Base-by-base conservation (phyloP, 2,329 filamentous ascomycete genomes). In the Beauveria sp. region DNA sequence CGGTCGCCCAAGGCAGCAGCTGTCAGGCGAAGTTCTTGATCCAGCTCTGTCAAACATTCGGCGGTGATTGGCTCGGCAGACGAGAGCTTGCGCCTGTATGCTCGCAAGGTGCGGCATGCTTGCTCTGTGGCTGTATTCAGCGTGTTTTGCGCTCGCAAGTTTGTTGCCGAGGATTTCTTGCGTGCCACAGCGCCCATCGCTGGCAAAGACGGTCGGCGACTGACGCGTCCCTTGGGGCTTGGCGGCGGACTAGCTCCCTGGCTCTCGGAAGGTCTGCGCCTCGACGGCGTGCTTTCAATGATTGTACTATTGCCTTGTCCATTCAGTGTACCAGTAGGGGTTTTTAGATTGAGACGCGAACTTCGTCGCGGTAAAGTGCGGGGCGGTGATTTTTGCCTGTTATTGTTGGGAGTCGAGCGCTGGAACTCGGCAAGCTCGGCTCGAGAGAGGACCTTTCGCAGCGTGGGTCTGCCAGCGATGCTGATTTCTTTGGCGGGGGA, bases 381-480 rank as follows among this genome's bases (percentile, higher is more conserved):
- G 2, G 83, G 80, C 0, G 85, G 84, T 1, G 84, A 86, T 26
- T 77, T 77, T 50, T 80, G 77, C 3, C 82, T 81, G 8, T 72
- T 41, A 54, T 59, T 55, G 10, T 20, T 28, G 9, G 77, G 68
- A 0, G 78, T 76, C 4, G 81, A 76, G 5, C 83, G 76, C 64
- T 85, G 84, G 63, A 96, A 92, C 63, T 92, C 90, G 9, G 91
- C 89, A 46, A 97, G 77, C 68, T 97, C 93, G 0, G 89, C 87
- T 67, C 90, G 91, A 2, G 92, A 96, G 37, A 97, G 79, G 9
- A 99, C 89, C 60, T 90, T 89, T 58, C 94, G 84, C 40, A 97
- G 76, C 4, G 93, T 92, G 41, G 88, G 90, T 34, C 86, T 86
- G 43, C 80, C 79, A 1, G 84, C 78, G n/a, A 59, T 46, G 2